phyloP scores from a whole-genome alignment of 176 grass and related monocot species.

The Hsuehochloa calcarea region DNA sequence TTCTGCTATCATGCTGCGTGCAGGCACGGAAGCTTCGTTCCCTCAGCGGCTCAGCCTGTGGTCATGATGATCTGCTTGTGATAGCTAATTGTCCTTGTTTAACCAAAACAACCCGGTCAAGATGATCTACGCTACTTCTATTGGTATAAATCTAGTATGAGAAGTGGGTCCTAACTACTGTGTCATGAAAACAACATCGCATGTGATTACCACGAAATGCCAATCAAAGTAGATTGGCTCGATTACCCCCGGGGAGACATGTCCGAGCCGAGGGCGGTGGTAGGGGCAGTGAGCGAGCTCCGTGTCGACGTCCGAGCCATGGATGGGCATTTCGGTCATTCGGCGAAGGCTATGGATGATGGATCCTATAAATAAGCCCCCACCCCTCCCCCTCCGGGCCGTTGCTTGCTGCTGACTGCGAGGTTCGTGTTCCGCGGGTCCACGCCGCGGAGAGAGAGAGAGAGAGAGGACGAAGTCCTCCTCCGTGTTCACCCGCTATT shows the following conservation, averaged over 20 bases:
- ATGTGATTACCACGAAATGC: neutral
- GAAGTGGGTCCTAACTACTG: neutral
- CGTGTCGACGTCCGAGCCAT: constrained; percentile 10
- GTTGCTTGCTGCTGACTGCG: constrained; percentile 13
- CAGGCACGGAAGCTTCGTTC: too few relatives aligned
- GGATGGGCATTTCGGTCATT: constrained; percentile 41
- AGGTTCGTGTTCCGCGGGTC: constrained; percentile 14
- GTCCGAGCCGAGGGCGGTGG: neutral
- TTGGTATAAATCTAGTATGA: too few relatives aligned
- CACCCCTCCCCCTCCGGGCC: neutral
- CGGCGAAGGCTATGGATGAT: neutral
- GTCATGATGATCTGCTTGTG: too few relatives aligned
- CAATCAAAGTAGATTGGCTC: neutral
- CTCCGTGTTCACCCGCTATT: neutral
- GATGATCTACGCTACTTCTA: too few relatives aligned
- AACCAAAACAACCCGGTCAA: too few relatives aligned
- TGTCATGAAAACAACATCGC: neutral
- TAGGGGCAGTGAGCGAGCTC: neutral
- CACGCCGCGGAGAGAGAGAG: constrained; percentile 16
- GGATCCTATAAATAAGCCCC: constrained; percentile 43
- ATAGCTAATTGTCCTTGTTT: too few relatives aligned
- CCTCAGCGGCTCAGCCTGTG: too few relatives aligned
- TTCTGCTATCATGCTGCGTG: too few relatives aligned
- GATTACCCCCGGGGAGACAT: neutral
- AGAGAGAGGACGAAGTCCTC: neutral